Evolutionary conservation across 208 protist genomes (phyloP).

Genomic region (Phytomonas sp.): DNA sequence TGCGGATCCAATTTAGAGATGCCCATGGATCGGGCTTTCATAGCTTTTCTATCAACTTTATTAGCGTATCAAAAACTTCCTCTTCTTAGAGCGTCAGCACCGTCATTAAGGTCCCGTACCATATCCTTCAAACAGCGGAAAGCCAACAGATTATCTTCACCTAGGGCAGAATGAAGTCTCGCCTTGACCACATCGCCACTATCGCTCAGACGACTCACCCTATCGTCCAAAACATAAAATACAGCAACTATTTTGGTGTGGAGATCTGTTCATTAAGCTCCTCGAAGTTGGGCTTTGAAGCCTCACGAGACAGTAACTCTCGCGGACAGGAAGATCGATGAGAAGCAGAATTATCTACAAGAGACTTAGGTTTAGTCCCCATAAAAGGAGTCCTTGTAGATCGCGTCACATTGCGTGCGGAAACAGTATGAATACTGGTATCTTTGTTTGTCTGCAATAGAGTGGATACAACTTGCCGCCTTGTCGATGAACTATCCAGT

Average conservation of each 20-base stretch:
- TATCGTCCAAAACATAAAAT: not conserved
- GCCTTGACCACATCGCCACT: not conserved
- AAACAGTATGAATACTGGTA: not conserved
- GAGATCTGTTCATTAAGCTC: not conserved
- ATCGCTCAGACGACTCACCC: not conserved
- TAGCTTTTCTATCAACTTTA: not conserved
- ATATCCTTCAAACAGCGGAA: conserved; percentile 23
- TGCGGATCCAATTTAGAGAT: not conserved
- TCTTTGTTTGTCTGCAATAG: not conserved
- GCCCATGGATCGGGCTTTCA: not conserved
- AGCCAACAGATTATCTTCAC: conserved; percentile 14
- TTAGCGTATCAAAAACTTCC: not conserved
- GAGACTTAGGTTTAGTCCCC: not conserved
- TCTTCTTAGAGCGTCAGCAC: not conserved
- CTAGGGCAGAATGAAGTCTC: conserved; percentile 6
- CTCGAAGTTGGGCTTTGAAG: not conserved
- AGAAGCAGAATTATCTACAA: not conserved
- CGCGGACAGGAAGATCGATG: not conserved
- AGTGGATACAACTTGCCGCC: not conserved
- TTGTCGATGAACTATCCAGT: not conserved
- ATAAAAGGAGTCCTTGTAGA: not conserved
- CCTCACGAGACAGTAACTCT: not conserved
- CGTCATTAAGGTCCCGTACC: conserved; percentile 11
- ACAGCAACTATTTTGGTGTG: not conserved
- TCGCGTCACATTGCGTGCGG: not conserved